phyloP scores from a whole-genome alignment of 2,329 filamentous ascomycete species.

The Sarocladium brachiariae region DNA sequence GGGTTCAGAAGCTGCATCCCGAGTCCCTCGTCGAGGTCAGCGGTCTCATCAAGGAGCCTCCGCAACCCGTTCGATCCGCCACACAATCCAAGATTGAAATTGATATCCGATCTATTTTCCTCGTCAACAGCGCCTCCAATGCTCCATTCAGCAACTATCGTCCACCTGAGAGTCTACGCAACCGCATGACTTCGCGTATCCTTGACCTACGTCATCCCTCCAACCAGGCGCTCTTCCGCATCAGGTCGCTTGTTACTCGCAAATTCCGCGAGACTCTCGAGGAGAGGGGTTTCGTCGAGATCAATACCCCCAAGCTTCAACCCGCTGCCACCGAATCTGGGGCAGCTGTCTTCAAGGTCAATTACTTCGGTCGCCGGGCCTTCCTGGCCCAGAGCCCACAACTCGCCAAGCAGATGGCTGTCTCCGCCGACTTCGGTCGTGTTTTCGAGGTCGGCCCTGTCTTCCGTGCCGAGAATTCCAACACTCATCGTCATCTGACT shows the following conservation, averaged over 20 bases:
- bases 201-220: slow-evolving; percentile 80
- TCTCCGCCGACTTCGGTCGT: slow-evolving; percentile 79
- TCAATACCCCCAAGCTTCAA: slow-evolving; percentile 89
- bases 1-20: slow-evolving; percentile 74
- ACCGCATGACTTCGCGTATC: slow-evolving; percentile 70
- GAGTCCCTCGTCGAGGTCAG: slow-evolving; percentile 74
- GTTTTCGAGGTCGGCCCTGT: slow-evolving; percentile 71
- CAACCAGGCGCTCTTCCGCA: slow-evolving; percentile 80
- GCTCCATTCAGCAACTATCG: slow-evolving; percentile 49
- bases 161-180: slow-evolving; percentile 58
- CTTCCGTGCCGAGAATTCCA: slow-evolving; percentile 91
- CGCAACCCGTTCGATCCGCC: slow-evolving; percentile 68
- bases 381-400: slow-evolving; percentile 91
- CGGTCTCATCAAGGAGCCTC: slow-evolving; percentile 65
- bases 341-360: slow-evolving; percentile 82
- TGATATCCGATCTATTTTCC: slow-evolving; percentile 50
- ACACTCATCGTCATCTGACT: slow-evolving; percentile 88
- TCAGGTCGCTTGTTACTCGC: slow-evolving; percentile 73
- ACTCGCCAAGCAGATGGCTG: slow-evolving; percentile 86
- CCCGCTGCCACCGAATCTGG: slow-evolving; percentile 86
- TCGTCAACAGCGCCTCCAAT: slow-evolving; percentile 44
- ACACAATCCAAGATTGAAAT: slow-evolving; percentile 72
- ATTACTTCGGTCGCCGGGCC: slow-evolving; percentile 82
- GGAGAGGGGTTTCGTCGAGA: slow-evolving; percentile 75
- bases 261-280: slow-evolving; percentile 74